Evolutionary conservation across 73 alveolate species (phyloP), one percentile per base, ranked within the genome.

Genomic region (Breviolum minutum): DNA sequence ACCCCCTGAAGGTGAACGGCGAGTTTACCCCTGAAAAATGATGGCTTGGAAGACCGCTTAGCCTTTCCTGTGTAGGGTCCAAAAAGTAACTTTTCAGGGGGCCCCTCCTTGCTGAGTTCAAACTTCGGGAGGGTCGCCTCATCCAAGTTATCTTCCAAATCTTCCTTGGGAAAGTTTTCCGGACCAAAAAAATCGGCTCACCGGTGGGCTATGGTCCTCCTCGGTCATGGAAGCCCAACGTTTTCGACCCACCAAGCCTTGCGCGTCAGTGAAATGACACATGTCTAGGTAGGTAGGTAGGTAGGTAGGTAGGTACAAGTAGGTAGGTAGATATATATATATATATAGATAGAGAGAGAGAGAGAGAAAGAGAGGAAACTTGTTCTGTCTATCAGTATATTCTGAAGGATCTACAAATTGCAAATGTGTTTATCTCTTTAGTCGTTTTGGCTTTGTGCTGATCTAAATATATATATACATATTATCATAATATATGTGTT

Each of bases 211-310:
- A n/a, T 26, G 60, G 74, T 83, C 94, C 94, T 86, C 94, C 64
- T 86, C 94, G 30, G 80, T 62, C 94, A 86, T 86, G 19, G 94
- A 86, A 63, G 94, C 94, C 94, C 94, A 86, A 8, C 94, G 94
- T 27, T 40, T 20, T 27, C 94, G 94, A 11, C 94, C 94, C 61
- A 83, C 92, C 24, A 83, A 27, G 60, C 92, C 92, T 83, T 7
- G 27, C 29, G 70, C 77, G 2, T 54, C 48, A 24, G 20, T 73
- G 83, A 73, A 73, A 73, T 40, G 54, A 24, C 14, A 14, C 16
- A 19, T 13, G 20, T 73, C 12, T 73, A 32, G 83, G 83, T 24
- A 73, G 12, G 32, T 19, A 10, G 32, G 32, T 9, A 19, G 32
- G 40, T 73, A 32, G 14, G n/a, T 14, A 13, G 20, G n/a, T 14